Conservation (phyloP, 768 basidiomycete species). For the Cantharellus anzutake region DNA sequence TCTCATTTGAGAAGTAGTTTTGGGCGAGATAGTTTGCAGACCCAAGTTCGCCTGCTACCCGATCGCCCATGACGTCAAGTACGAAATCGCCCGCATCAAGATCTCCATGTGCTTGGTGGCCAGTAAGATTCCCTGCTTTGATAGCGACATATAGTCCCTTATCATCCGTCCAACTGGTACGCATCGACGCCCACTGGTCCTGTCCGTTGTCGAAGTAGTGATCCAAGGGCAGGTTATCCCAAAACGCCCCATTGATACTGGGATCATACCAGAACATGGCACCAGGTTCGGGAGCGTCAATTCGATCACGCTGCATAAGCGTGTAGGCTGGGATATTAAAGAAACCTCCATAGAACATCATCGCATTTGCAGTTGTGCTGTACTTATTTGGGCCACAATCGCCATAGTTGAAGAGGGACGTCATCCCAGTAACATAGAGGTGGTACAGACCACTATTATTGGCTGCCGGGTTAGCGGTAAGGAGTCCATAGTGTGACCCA, state of each 20-base stretch:
- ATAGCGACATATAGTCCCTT: conserved; percentile 75
- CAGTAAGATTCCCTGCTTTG: conserved; percentile 64
- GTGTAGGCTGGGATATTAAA: conserved; percentile 56
- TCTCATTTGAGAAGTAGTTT: conserved; percentile 58
- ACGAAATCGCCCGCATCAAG: conserved; percentile 93
- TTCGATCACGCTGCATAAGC: conserved; percentile 81
- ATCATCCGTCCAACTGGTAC: conserved; percentile 77
- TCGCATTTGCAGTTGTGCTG: conserved; percentile 76
- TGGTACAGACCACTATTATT: conserved; percentile 66
- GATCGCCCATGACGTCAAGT: conserved; percentile 76
- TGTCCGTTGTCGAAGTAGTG: conserved; percentile 49
- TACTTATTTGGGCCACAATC: conserved; percentile 91
- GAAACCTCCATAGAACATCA: conserved; percentile 56
- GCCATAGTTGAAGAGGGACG: conserved; percentile 64
- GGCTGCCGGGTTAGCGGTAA: conserved; percentile 48
- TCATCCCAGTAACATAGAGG: conserved; percentile 59
- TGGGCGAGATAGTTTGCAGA: conserved; percentile 63
- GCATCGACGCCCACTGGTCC: conserved; percentile 82
- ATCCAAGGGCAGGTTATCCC: conserved; percentile 73
- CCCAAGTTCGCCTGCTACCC: conserved; percentile 92
- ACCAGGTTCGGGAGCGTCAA: conserved; percentile 66
- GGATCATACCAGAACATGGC: conserved; percentile 89
- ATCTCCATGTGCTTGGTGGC: conserved; percentile 90
- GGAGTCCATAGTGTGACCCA: conserved; percentile 61
- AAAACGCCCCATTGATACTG: conserved; percentile 67